Evolutionary conservation across 768 basidiomycete genomes (phyloP), one percentile per base, ranked within the genome.

Genomic region (Asterophora lycoperdoides): DNA sequence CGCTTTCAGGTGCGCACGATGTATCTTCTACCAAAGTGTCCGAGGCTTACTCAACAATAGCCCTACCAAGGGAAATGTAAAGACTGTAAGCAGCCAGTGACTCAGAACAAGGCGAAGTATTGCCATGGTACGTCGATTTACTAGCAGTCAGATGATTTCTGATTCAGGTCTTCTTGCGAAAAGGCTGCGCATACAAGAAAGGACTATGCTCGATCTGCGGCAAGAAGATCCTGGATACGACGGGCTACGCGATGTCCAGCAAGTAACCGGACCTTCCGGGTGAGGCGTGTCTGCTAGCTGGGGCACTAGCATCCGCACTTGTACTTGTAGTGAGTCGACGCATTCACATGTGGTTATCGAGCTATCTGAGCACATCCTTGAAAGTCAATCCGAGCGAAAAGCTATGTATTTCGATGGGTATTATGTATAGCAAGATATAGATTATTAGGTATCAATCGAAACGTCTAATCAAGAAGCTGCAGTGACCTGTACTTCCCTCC

Each of bases 161-260:
- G 30, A 41, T 39, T 32, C 30, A 45, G 48, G 37, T 35, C 42
- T 49, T 51, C 39, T 37, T 42, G 33, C 42, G 36, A 41, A 30
- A 56, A 91, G 89, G 90, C 26, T 93, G 89, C 63, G 90, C 89
- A 17, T 92, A 85, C 68, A 90, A 85, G 74, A 89, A 88, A 61
- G 90, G 90, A 10, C 65, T 88, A 33, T 93, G 90, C 59, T 80
- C 88, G 39, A 91, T 92, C 69, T 93, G 90, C 56, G 90, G 90
- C 55, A 92, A 90, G 62, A 74, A 84, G 62, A 88, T 93, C 50
- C 74, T 92, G 23, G 89, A 93, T 64, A 93, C 87, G 7, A 78
- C 80, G 6, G 81, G 86, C 58, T 92, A 91, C 63, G 79, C 77
- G 43, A 93, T 93, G 89, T 89, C 88, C 18, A 80, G 79, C 71